Percentiles rank a stretch among this genome's conserved stretches.
phyloP scores from a whole-genome alignment of 257 asterid genomes.

The Henckelia pumila region DNA sequence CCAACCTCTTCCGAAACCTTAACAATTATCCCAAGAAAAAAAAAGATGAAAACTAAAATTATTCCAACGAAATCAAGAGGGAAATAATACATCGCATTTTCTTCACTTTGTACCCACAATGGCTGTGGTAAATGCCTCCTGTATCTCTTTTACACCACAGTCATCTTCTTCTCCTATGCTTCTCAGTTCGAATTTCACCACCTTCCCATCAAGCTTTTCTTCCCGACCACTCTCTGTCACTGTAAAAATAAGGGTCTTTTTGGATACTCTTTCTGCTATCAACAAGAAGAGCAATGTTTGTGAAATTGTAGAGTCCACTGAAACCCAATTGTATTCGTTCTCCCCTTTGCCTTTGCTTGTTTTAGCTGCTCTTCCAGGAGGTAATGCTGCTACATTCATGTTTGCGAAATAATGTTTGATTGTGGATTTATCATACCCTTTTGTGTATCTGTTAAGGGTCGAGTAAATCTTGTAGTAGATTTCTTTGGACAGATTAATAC shows the following conservation, averaged over 20 bases:
- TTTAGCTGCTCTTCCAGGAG: slow-evolving; percentile 83
- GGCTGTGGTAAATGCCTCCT: slow-evolving; percentile 55
- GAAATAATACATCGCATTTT: background rate
- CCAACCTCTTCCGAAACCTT: slow-evolving; percentile 28
- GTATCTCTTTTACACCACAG: slow-evolving; percentile 31
- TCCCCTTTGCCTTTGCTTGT: slow-evolving; percentile 53
- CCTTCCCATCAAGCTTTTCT: slow-evolving; percentile 21
- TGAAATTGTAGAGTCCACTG: slow-evolving; percentile 33
- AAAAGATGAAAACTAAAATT: background rate
- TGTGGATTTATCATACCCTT: background rate
- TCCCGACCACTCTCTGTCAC: background rate
- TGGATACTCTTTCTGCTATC: slow-evolving; percentile 29
- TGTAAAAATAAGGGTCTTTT: slow-evolving; percentile 17
- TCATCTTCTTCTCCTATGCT: slow-evolving; percentile 30
- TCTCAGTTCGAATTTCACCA: slow-evolving; percentile 24
- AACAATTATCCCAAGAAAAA: background rate
- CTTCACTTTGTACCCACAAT: slow-evolving; percentile 20
- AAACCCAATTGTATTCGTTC: slow-evolving; percentile 51
- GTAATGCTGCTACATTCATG: slow-evolving; percentile 34
- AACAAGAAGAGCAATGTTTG: slow-evolving; percentile 13
- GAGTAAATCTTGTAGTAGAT: background rate
- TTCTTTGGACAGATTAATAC: too few relatives aligned
- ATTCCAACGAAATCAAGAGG: slow-evolving; percentile 4
- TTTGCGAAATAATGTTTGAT: background rate
- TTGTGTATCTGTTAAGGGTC: background rate